Conservation (phyloP, 2,329 filamentous ascomycete species). For the Colletotrichum chlorophyti region DNA sequence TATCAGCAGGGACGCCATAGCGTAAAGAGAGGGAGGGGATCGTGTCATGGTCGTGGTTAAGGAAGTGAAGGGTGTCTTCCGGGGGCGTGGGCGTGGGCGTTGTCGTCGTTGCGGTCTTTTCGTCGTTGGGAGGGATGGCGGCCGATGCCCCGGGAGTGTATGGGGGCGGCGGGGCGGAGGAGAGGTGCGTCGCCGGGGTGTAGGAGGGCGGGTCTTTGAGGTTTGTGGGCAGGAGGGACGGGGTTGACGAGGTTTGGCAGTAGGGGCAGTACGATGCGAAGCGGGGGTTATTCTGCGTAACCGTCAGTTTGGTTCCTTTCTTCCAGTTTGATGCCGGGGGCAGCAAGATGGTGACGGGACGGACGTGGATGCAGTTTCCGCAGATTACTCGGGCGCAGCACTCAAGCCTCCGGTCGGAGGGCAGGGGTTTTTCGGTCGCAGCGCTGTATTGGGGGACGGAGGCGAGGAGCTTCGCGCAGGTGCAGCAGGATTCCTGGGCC, state of each 20-base stretch:
- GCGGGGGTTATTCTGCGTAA: conserved; percentile 66
- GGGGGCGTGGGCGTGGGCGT: conserved; percentile 35
- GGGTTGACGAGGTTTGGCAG: conserved; percentile 73
- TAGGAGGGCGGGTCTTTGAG: conserved; percentile 75
- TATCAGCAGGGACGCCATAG: conserved; percentile 71
- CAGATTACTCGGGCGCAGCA: conserved; percentile 79
- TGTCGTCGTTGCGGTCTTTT: conserved; percentile 36
- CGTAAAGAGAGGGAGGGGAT: conserved; percentile 72
- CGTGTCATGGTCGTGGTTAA: conserved; percentile 73
- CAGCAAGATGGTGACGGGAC: conserved; percentile 32
- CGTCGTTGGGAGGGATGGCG: conserved; percentile 26
- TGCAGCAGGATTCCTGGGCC: conserved; percentile 64
- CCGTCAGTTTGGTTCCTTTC: conserved; percentile 22
- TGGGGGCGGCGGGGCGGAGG: conserved; percentile 46
- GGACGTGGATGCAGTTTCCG: conserved; percentile 69
- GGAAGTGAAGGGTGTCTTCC: conserved; percentile 77
- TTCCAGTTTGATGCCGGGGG: neutral
- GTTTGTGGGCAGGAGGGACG: conserved; percentile 65
- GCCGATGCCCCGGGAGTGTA: conserved; percentile 38
- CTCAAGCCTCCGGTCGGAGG: conserved; percentile 65
- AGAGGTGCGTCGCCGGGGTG: conserved; percentile 37
- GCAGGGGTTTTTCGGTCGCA: conserved; percentile 66
- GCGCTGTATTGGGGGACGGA: conserved; percentile 58
- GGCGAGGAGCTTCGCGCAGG: conserved; percentile 69
- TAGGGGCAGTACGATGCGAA: conserved; percentile 75